Evolutionary conservation across 192 early-diverging fungal genomes (phyloP).

Genomic region (Gryganskiella cystojenkinii): DNA sequence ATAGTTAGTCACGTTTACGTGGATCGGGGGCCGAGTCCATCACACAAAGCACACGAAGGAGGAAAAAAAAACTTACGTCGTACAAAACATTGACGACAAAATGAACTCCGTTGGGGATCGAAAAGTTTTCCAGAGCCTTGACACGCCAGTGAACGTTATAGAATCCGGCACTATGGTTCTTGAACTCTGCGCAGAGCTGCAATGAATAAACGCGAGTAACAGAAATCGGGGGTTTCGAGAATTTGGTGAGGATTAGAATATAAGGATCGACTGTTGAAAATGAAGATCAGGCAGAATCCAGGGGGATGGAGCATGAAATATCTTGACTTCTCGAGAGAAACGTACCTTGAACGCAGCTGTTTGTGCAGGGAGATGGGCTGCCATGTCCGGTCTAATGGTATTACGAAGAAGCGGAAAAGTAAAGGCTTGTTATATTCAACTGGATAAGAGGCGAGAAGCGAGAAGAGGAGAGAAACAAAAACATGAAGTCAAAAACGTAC

Average conservation of each 20-base stretch:
- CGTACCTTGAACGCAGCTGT: conserved; percentile 37
- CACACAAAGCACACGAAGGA: background rate
- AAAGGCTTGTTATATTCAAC: background rate
- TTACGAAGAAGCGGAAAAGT: background rate
- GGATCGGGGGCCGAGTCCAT: no score
- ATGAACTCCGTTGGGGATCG: conserved; percentile 33
- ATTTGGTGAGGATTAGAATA: background rate
- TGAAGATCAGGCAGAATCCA: no score
- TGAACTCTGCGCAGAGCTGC: conserved; percentile 27
- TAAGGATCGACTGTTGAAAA: no score
- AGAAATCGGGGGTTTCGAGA: background rate
- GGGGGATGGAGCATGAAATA: background rate
- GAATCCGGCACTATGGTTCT: conserved; percentile 23
- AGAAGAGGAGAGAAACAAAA: no score
- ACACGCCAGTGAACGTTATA: conserved; percentile 36
- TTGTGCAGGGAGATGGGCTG: conserved; percentile 15
- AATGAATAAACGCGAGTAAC: background rate
- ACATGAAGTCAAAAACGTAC: conserved; percentile 5
- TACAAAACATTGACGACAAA: conserved; percentile 35
- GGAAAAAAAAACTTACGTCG: conserved; percentile 15
- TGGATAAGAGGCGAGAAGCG: background rate
- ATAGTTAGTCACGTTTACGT: background rate
- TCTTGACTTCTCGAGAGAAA: background rate
- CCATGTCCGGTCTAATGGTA: conserved; percentile 25
- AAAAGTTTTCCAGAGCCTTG: conserved; percentile 24